These are phyloP conservation scores for Pichiaceae sp. DNA, from an alignment of 1,139 yeast genomes.

Conservation along the genomic window DNA sequence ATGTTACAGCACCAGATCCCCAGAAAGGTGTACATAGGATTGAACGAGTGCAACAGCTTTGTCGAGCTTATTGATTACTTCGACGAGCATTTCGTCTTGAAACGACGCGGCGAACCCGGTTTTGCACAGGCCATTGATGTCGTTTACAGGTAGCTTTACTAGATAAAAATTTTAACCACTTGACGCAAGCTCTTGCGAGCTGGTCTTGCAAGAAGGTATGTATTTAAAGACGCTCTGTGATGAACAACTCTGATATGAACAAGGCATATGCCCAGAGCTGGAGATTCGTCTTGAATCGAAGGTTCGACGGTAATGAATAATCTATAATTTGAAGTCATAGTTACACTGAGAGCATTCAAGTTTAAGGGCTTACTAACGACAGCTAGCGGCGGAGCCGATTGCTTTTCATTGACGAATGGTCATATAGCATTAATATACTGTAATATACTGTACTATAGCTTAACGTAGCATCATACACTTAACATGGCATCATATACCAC, in stretches of 20 bases:
- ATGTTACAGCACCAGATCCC: conserved; percentile 66
- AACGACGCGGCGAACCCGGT: conserved; percentile 56
- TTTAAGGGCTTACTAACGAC: too few species aligned
- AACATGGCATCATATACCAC: too few species aligned
- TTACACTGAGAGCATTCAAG: conserved; percentile 37
- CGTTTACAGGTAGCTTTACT: conserved; percentile 35
- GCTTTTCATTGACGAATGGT: too few species aligned
- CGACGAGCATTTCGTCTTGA: conserved; percentile 58
- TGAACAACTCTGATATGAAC: background rate
- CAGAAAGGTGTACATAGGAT: conserved; percentile 44
- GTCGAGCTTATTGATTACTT: conserved; percentile 76
- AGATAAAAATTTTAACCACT: background rate
- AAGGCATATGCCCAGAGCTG: background rate
- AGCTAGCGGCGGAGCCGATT: too few species aligned
- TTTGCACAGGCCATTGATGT: conserved; percentile 57
- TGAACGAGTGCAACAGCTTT: conserved; percentile 54
- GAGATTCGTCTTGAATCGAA: background rate
- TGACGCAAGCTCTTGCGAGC: too few species aligned
- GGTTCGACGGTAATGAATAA: background rate
- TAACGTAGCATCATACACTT: too few species aligned
- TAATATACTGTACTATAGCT: too few species aligned
- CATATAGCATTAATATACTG: too few species aligned
- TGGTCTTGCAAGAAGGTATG: background rate
- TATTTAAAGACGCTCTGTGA: background rate
- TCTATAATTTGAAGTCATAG: conserved; percentile 33